These are phyloP conservation scores for Hypomontagnella submonticulosa DNA, from an alignment of 495 filamentous ascomycete genomes.

Conservation along the genomic window DNA sequence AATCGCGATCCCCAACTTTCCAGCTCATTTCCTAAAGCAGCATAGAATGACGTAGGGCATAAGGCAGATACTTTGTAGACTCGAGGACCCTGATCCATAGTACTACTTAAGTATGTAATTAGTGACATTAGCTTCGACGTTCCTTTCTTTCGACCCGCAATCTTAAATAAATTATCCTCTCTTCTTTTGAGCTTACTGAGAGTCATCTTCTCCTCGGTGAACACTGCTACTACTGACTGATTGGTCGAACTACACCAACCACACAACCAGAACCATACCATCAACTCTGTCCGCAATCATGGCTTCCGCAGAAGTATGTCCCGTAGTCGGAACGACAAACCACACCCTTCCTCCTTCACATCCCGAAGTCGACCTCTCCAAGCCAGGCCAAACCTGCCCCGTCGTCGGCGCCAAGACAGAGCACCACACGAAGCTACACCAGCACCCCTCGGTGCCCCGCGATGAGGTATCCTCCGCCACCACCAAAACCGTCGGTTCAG, in stretches of 20 bases:
- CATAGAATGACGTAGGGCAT: constrained; percentile 36
- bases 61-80: constrained; percentile 1
- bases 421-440: constrained; percentile 57
- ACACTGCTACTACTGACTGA: constrained; percentile 1
- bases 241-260: background rate
- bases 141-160: constrained; percentile 22
- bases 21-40: constrained; percentile 36
- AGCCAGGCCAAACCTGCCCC: constrained; percentile 56
- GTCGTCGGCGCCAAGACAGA: constrained; percentile 59
- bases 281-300: constrained; percentile 26
- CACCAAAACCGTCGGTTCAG: constrained; percentile 41
- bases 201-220: background rate
- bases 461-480: constrained; percentile 43
- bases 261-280: constrained; percentile 2
- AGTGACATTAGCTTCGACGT: constrained; percentile 18
- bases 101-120: background rate
- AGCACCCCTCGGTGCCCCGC: constrained; percentile 54
- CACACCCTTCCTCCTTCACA: constrained; percentile 55
- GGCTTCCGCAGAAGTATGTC: constrained; percentile 48
- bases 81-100: constrained; percentile 1
- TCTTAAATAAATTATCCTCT: constrained; percentile 30
- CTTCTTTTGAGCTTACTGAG: constrained; percentile 20
- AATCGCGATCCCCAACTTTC: constrained; percentile 30
- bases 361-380: constrained; percentile 56
- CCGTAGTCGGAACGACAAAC: constrained; percentile 60